Percentiles rank a stretch among this genome's conserved stretches.
These are phyloP conservation scores for Nicotiana rustica DNA, from an alignment of 305 asterid species.

Conservation along the genomic window DNA sequence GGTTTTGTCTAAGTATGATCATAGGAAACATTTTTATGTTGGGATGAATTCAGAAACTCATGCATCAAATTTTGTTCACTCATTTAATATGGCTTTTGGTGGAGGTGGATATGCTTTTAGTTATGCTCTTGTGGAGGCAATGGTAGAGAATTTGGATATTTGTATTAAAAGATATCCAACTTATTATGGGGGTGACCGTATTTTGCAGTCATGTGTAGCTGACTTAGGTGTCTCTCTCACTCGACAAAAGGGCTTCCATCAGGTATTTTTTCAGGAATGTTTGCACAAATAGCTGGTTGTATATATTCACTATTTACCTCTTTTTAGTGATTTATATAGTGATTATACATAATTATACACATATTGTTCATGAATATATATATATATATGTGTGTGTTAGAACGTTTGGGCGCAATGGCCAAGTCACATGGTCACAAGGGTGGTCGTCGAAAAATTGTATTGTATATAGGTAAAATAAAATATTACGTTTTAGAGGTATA, in stretches of 20 bases:
- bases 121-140: conserved; percentile 46
- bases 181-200: conserved; percentile 47
- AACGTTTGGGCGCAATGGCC: too few relatives aligned
- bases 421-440: too few relatives aligned
- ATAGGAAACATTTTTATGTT: conserved; percentile 41
- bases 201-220: conserved; percentile 51
- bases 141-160: conserved; percentile 44
- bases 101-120: conserved; percentile 52
- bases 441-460: too few relatives aligned
- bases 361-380: too few relatives aligned
- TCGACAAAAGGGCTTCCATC: conserved; percentile 48
- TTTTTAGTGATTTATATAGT: too few relatives aligned
- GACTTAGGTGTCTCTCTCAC: conserved; percentile 51
- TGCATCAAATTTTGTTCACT: conserved; percentile 38
- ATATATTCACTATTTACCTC: too few relatives aligned
- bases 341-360: too few relatives aligned
- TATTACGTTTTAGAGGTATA: too few relatives aligned
- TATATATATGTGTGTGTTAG: too few relatives aligned
- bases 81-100: conserved; percentile 52
- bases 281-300: too few relatives aligned
- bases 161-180: conserved; percentile 46
- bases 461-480: too few relatives aligned
- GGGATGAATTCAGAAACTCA: conserved; percentile 49
- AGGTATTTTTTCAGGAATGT: conserved; percentile 36
- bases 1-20: conserved; percentile 47